Conservation (phyloP, 768 basidiomycete genomes). For the Auricularia auricula-judae region DNA sequence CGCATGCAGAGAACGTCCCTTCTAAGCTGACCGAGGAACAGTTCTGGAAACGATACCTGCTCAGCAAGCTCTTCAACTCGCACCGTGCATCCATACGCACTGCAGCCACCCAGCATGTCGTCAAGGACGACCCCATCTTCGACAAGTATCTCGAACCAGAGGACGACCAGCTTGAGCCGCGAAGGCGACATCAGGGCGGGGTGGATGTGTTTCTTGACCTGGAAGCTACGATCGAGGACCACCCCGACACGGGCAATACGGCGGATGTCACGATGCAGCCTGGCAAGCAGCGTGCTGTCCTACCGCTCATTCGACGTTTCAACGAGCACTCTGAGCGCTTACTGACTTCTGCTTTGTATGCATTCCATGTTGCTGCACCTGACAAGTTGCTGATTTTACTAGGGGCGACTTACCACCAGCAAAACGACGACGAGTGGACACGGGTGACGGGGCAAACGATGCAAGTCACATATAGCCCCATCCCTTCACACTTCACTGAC, state of each 20-base stretch:
- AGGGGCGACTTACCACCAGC: slow-evolving; percentile 40
- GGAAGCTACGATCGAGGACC: slow-evolving; percentile 83
- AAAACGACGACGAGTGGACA: slow-evolving; percentile 49
- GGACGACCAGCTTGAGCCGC: slow-evolving; percentile 83
- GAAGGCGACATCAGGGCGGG: slow-evolving; percentile 48
- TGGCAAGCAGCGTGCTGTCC: slow-evolving; percentile 73
- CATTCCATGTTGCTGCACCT: slow-evolving; percentile 26
- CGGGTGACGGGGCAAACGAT: slow-evolving; percentile 22
- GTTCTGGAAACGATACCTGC: slow-evolving; percentile 97
- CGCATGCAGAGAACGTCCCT: slow-evolving; percentile 84
- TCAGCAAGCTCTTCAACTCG: slow-evolving; percentile 89
- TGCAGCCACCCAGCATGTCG: slow-evolving; percentile 70
- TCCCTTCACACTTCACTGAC: background rate
- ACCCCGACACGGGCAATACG: slow-evolving; percentile 84
- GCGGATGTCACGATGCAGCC: slow-evolving; percentile 94
- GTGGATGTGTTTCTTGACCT: slow-evolving; percentile 78
- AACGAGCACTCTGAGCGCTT: slow-evolving; percentile 94
- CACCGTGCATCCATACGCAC: slow-evolving; percentile 89
- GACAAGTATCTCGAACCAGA: slow-evolving; percentile 94
- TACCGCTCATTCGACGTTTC: slow-evolving; percentile 93
- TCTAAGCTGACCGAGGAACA: slow-evolving; percentile 77
- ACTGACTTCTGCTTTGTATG: slow-evolving; percentile 54
- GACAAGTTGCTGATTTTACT: slow-evolving; percentile 15
- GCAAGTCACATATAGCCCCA: slow-evolving; percentile 22
- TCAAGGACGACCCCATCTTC: slow-evolving; percentile 87